phyloP scores from a whole-genome alignment of 805 yeast species.

The Yamadazyma tumulicola region DNA sequence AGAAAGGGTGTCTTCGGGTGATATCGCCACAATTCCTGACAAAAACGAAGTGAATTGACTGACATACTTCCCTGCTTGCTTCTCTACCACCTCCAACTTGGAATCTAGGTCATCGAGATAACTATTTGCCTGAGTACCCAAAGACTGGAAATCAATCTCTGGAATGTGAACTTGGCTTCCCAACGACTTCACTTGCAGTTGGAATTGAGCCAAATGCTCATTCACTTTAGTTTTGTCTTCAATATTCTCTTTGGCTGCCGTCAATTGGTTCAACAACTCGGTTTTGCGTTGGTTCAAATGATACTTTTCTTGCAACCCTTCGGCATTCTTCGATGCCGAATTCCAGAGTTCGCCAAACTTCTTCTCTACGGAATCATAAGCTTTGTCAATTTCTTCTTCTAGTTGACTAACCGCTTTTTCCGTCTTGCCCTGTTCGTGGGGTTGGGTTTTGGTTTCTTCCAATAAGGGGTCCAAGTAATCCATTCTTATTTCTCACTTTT shows the following conservation, averaged over 20 bases:
- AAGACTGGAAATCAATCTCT: conserved; percentile 19
- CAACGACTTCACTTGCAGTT: conserved; percentile 24
- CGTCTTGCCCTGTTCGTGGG: conserved; percentile 33
- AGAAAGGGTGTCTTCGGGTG: conserved; percentile 10
- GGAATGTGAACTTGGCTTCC: conserved; percentile 15
- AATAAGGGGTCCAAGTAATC: conserved; percentile 31
- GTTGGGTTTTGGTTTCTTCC: conserved; percentile 13
- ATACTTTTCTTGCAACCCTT: conserved; percentile 25
- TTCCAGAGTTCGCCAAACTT: conserved; percentile 32
- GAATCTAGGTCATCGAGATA: conserved; percentile 68
- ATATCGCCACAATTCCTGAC: conserved; percentile 30
- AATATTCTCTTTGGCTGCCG: conserved; percentile 22
- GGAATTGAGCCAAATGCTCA: conserved; percentile 23
- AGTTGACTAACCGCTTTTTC: conserved; percentile 50
- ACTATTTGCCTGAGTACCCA: conserved; percentile 44
- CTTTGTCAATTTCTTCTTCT: conserved; percentile 52
- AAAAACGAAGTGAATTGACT: conserved; percentile 57
- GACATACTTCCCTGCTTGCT: conserved; percentile 59
- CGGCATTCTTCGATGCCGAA: conserved; percentile 30
- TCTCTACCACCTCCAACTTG: conserved; percentile 68
- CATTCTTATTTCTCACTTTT: conserved; percentile 16
- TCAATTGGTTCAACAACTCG: conserved; percentile 26
- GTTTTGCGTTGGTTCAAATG: conserved; percentile 26
- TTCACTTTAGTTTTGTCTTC: conserved; percentile 18
- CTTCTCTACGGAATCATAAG: conserved; percentile 44